Evolutionary conservation across 202 grass and related monocot species (phyloP), one percentile per base, ranked within the genome.

Genomic region (Musa balbisiana): DNA sequence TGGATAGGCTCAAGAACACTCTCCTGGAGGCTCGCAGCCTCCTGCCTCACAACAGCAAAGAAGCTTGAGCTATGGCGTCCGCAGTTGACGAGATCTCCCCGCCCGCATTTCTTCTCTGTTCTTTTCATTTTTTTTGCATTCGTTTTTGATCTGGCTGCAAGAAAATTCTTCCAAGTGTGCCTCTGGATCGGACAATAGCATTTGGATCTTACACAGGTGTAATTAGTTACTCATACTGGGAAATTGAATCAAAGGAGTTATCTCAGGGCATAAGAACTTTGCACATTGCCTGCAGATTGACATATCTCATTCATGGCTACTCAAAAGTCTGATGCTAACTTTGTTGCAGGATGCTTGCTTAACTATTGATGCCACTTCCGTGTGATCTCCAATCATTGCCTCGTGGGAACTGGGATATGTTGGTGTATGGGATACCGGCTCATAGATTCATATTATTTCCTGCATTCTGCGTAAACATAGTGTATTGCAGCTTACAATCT

Each of bases 1-100:
- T 73, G 23, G 21, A 11, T 24, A 55, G 72, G 72, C 23, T 73
- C 23, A 55, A 21, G 72, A 73, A 56, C 1, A 73, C 72, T 16
- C 51, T 73, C 11, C 17, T 56, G 53, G 72, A 55, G 53, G 72
- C 72, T 55, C 72, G 58, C 22, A 19, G 27, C 1, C 24, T 53
- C n/a, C 72, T 73, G 53, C 72, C 52, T 54, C 72, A 27, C 52
- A 11, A 1, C 52, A 20, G 21, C 52, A 53, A 72, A 8, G 10
- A 71, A 16, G 25, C 27, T 13, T 29, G 16, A 20, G 1, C 16
- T 9, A 20, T 22, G 17, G 15, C 33, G 33, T 20, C n/a, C 12
- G 24, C 12, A 67, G 65, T 43, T 29, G 11, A 29, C 8, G 11
- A 29, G 11, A 67, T 50, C 16, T 50, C n/a, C 67, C 62, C 22